Evolutionary conservation across 1,284 basidiomycete species (phyloP).

Genomic region (Ganoderma resinaceum): DNA sequence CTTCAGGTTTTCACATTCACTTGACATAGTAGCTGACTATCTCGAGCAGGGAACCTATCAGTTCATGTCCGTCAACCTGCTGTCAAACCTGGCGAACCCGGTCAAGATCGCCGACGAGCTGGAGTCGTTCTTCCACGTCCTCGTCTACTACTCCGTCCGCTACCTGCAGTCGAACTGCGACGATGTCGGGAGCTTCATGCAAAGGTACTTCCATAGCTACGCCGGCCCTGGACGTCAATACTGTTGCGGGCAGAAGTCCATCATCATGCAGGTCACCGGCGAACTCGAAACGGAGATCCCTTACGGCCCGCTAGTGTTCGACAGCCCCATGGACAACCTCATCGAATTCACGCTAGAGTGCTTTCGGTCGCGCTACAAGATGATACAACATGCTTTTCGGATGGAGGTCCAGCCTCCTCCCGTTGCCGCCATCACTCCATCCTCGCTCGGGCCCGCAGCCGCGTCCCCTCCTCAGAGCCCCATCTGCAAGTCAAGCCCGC

Average conservation of each 20-base stretch:
- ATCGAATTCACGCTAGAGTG: background rate
- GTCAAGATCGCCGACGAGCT: conserved; percentile 20
- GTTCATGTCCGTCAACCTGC: conserved; percentile 7
- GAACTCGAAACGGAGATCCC: background rate
- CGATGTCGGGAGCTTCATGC: background rate
- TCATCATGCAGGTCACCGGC: background rate
- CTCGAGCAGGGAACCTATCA: conserved; percentile 8
- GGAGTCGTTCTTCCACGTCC: conserved; percentile 22
- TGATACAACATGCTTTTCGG: background rate
- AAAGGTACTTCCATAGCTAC: conserved; percentile 18
- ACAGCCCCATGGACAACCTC: background rate
- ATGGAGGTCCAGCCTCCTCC: background rate
- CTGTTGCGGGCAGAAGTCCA: background rate
- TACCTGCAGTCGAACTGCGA: conserved; percentile 11
- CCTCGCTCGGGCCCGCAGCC: background rate
- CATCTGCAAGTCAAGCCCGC: background rate
- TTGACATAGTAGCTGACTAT: background rate
- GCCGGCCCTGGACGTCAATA: background rate
- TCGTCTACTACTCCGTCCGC: conserved; percentile 17
- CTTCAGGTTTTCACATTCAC: background rate
- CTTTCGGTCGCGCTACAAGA: background rate
- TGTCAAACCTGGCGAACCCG: background rate
- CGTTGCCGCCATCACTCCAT: background rate
- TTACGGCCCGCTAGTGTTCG: background rate
- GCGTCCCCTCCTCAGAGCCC: background rate